phyloP scores from a whole-genome alignment of 352 stramenopile genomes.

The Globisporangium solare region DNA sequence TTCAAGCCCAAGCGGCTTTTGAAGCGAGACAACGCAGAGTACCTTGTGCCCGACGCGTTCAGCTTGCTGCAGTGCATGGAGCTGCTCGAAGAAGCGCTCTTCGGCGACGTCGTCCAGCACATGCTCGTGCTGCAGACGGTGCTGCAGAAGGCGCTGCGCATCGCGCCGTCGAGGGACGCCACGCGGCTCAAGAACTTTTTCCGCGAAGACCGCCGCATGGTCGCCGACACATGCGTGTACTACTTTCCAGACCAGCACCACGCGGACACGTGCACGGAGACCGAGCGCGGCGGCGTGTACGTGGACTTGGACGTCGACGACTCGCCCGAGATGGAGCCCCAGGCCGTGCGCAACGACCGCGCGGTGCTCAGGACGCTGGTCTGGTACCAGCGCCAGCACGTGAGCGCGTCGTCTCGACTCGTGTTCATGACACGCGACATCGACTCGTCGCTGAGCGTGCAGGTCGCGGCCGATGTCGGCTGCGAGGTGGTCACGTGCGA shows the following conservation, averaged over 20 bases:
- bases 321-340: slow-evolving; percentile 28
- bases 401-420: slow-evolving; percentile 28
- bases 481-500: slow-evolving; percentile 62
- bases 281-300: slow-evolving; percentile 12
- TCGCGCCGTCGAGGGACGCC: slow-evolving; percentile 63
- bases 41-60: slow-evolving; percentile 70
- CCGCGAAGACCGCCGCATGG: slow-evolving; percentile 42
- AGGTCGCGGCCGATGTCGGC: slow-evolving; percentile 25
- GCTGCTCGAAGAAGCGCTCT: slow-evolving; percentile 54
- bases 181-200: slow-evolving; percentile 69
- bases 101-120: slow-evolving; percentile 30
- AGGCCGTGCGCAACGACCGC: slow-evolving; percentile 29
- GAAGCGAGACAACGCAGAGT: slow-evolving; percentile 34
- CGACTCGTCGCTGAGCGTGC: slow-evolving; percentile 31
- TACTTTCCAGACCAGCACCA: slow-evolving; percentile 77
- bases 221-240: slow-evolving; percentile 39
- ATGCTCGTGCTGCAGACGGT: slow-evolving; percentile 76
- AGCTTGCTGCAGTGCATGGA: slow-evolving; percentile 74
- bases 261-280: slow-evolving; percentile 45
- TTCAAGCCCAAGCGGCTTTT: slow-evolving; percentile 27
- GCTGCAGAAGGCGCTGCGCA: slow-evolving; percentile 46
- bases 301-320: slow-evolving; percentile 17
- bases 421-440: slow-evolving; percentile 60
- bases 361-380: slow-evolving; percentile 53
- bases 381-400: slow-evolving; percentile 55